Evolutionary conservation across 257 asterid genomes (phyloP), one percentile per base, ranked within the genome.

Genomic region (Salvia splendens): DNA sequence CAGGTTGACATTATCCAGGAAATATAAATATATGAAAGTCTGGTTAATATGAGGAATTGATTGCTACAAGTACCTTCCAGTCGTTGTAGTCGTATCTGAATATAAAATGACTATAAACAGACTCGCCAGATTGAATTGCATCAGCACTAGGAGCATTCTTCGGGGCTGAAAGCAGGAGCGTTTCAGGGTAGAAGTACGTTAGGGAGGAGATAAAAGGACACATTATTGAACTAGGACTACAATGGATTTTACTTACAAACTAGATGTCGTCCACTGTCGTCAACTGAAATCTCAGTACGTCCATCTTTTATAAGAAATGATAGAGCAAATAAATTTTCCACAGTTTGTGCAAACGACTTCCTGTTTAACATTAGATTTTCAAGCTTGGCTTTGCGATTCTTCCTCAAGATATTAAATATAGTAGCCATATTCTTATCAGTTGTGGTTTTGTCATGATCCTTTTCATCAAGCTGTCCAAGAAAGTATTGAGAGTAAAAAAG

Each of bases 301-400:
- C 99, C 99, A 77, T 94, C 99, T 81, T 84, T 94, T 67, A 83
- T 72, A 20, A 94, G 85, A 77, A 94, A 94, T 40, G 99, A 91
- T 43, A 94, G 73, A 55, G 99, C 92, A 86, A 94, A 94, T 58
- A 94, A 76, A 78, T 94, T 94, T 66, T 94, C 99, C 75, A 91
- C 95, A 32, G 99, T 88, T 77, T 94, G 96, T 14, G 99, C 90
- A 74, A 90, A 94, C 51, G 89, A 91, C 28, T 70, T 81, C 74
- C 91, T 72, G 70, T 88, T 87, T 70, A 94, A 54, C 54, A 94
- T 79, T 41, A 94, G 78, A 71, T 82, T 82, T 77, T 91, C 96
- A 46, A 94, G 93, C 76, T 78, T 78, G 52, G 78, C 89, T 57
- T 81, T 79, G 68, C 84, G 82, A 16, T 88, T 73, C 76, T 77